phyloP scores from a whole-genome alignment of 208 protist genomes.

The Acanthamoeba lenticulata region DNA sequence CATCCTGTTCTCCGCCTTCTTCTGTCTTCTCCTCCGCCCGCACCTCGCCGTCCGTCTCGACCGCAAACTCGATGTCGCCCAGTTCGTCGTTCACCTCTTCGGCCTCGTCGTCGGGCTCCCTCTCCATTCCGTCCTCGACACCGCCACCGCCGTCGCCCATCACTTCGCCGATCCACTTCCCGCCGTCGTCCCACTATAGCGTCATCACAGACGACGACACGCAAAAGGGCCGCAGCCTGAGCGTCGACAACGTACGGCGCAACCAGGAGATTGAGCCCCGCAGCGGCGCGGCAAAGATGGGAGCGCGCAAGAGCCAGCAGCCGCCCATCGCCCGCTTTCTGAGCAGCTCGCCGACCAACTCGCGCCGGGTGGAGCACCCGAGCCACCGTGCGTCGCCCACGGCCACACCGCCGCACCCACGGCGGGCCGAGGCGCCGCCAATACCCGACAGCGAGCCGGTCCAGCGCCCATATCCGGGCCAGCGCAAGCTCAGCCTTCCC shows the following conservation, averaged over 20 bases:
- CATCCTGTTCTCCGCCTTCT: constrained; percentile 9
- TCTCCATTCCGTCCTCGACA: neutral
- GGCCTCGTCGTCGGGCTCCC: neutral
- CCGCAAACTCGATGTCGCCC: neutral
- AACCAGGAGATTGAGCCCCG: neutral
- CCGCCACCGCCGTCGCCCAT: neutral
- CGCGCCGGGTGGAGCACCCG: neutral
- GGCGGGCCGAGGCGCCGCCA: neutral
- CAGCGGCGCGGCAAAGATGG: neutral
- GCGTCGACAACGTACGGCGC: neutral
- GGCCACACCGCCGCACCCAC: neutral
- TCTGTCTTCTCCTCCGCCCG: neutral
- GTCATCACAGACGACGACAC: constrained; percentile 9
- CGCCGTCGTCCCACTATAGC: neutral
- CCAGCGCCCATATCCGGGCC: neutral
- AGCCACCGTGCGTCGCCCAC: neutral
- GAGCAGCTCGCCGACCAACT: constrained; percentile 4
- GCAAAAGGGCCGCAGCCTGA: constrained; percentile 29
- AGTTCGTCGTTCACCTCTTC: neutral
- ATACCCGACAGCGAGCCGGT: neutral
- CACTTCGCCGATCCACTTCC: neutral
- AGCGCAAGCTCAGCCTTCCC: constrained; percentile 51
- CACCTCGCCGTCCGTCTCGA: neutral
- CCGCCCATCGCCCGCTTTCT: constrained; percentile 4
- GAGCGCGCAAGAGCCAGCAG: neutral